Base-by-base conservation (phyloP, 257 asterid species). In the Anisodus acutangulus region DNA sequence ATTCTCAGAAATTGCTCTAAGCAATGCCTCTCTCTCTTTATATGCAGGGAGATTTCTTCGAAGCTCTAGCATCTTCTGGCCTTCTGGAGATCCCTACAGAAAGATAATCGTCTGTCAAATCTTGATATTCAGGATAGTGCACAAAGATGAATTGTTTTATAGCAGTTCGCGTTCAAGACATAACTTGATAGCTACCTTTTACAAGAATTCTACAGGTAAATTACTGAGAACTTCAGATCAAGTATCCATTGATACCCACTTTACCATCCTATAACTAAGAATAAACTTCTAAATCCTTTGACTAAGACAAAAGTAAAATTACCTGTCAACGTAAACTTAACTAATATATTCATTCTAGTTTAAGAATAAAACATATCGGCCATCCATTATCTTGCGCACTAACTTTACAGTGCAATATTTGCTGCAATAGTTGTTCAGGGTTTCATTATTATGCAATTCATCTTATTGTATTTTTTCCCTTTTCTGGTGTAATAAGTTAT, bases 21-120 rank as follows among this genome's bases (percentile, higher is more conserved):
- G 87, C 89, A 95, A 81, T 26, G 90, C 31, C 55, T 91, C 95
- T 88, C 88, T 90, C 84, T 87, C 97, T 90, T 91, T 93, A 85
- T 88, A 90, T 62, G 98, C 88, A 68, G 98, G 98, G 67, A 95
- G 95, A 87, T 88, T 93, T 90, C 85, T 93, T 74, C 98, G 92
- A 81, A 91, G 89, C 82, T 91, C 96, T 85, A 80, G 90, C 98
- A 95, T 95, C 92, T 82, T 93, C 86, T 91, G 94, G 84, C 98
- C 98, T 84, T 93, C 96, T 39, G 88, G 74, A 89, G 98, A 92
- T 86, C 85, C 96, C 98, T 95, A 84, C 45, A 66, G 9, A 66
- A 67, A 79, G 39, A 68, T 39, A 35, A 45, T 13, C 72, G 57
- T 58, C 26, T 76, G 35, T 45, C 53, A 78, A 78, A 74, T 11